phyloP scores from a whole-genome alignment of 495 filamentous ascomycete genomes.

The Darksidea phi region DNA sequence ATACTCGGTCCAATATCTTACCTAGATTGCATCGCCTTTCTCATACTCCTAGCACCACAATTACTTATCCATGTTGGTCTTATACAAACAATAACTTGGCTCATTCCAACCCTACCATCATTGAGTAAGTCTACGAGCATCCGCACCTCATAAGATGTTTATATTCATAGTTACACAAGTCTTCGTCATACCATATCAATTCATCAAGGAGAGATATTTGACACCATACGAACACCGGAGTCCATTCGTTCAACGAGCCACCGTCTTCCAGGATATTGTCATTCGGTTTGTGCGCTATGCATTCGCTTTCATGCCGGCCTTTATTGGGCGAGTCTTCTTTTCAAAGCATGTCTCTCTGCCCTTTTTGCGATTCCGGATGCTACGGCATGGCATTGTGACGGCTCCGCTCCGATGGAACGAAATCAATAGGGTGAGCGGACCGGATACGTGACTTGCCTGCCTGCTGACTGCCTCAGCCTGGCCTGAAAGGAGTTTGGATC shows the following conservation, averaged over 20 bases:
- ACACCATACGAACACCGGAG: slow-evolving; percentile 46
- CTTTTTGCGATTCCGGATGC: slow-evolving; percentile 69
- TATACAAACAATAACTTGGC: slow-evolving; percentile 54
- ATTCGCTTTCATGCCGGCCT: slow-evolving; percentile 65
- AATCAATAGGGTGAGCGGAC: slow-evolving; percentile 48
- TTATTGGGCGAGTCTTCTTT: slow-evolving; percentile 70
- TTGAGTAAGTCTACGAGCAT: slow-evolving; percentile 50
- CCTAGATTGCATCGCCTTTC: slow-evolving; percentile 68
- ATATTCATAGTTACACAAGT: slow-evolving; percentile 47
- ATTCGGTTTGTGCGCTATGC: slow-evolving; percentile 73
- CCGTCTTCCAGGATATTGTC: slow-evolving; percentile 70
- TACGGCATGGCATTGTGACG: slow-evolving; percentile 63
- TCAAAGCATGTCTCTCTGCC: slow-evolving; percentile 67
- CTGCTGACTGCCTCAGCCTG: slow-evolving; percentile 32
- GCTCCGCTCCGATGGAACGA: slow-evolving; percentile 64
- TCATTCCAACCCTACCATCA: slow-evolving; percentile 64
- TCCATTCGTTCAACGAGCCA: slow-evolving; percentile 63
- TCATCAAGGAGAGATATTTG: slow-evolving; percentile 59
- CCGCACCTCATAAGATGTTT: background rate
- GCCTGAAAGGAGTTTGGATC: slow-evolving; percentile 63
- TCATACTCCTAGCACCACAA: slow-evolving; percentile 63
- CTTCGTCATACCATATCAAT: slow-evolving; percentile 54
- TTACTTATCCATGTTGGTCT: slow-evolving; percentile 61
- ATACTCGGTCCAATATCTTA: slow-evolving; percentile 66
- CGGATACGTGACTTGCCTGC: background rate